These are phyloP conservation scores for Solanum hybrid DNA, from an alignment of 305 asterid species.

Conservation along the genomic window DNA sequence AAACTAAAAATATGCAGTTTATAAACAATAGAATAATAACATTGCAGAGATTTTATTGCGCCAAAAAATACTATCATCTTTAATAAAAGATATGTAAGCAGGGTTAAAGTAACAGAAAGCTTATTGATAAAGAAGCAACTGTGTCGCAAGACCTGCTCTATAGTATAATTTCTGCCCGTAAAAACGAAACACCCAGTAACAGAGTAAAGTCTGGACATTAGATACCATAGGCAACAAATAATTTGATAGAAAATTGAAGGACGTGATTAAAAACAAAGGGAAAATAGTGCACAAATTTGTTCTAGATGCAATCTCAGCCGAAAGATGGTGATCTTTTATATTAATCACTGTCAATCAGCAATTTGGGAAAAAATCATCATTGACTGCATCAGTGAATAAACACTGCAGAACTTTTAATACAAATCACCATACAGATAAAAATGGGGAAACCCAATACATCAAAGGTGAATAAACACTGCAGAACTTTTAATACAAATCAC, in stretches of 20 bases:
- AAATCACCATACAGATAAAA: background rate
- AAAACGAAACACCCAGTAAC: constrained; percentile 32
- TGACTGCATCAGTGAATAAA: constrained; percentile 12
- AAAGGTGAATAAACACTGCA: too few relatives aligned
- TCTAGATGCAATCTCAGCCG: constrained; percentile 44
- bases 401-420: background rate
- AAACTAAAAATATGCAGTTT: background rate
- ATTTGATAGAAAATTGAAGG: background rate
- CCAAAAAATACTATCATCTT: background rate
- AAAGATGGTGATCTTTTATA: constrained; percentile 53
- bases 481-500: too few relatives aligned
- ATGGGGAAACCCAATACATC: background rate
- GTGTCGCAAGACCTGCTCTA: constrained; percentile 77
- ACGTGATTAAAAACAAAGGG: background rate
- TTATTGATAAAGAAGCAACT: constrained; percentile 19
- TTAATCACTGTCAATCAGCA: constrained; percentile 41
- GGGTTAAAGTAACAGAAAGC: constrained; percentile 75
- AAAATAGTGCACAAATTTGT: background rate
- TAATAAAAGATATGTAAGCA: constrained; percentile 28
- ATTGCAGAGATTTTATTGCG: background rate
- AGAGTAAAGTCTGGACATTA: constrained; percentile 22
- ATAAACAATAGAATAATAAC: background rate
- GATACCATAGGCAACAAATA: constrained; percentile 27
- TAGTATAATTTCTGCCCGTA: constrained; percentile 22
- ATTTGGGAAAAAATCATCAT: constrained; percentile 24